Base-by-base conservation (phyloP, 2,329 filamentous ascomycete genomes). In the Xylariaceae sp. region DNA sequence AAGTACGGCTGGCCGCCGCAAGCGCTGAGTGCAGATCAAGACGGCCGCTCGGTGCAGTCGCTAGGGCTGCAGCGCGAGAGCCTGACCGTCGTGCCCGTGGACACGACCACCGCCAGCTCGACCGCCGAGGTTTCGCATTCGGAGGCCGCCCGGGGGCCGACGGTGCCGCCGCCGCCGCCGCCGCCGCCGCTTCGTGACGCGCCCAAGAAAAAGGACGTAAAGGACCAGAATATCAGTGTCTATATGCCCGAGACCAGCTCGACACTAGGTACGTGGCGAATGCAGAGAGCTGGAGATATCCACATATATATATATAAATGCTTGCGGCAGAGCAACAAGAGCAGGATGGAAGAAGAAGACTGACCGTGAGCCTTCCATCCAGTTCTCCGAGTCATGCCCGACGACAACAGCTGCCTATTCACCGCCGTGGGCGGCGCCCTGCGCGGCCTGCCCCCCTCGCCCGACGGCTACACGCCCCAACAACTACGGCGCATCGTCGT, bases 401-500 rank as follows among this genome's bases (percentile, higher is more conserved):
- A 97, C 69, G 93, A 98, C 73, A 97, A 97, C 74, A 91, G 88
- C 56, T 98, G 93, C 75, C 86, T 98, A 67, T 98, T 97, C 74
- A 89, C 92, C 23, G 93, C 93, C 0, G 87, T 98, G 45, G 90
- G 90, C 16, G 89, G 88, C 51, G 89, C 89, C 2, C 81, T 96
- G n/a, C 84, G 91, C 47, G 82, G 77, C 21, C 72, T 76, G 18
- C 73, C 79, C 47, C 71, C 75, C n/a, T 75, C 75, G 6, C 69
- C 73, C 42, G 57, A 59, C 20, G 53, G 58, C 5, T 61, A 60
- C 43, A 54, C 52, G 6, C 59, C 63, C 5, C 52, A 53, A 7
- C 67, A 89, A 66, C 79, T 97, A 18, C 87, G 93, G 52, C 86
- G 83, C 14, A 81, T 96, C 60, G 87, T 96, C 19, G 91, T 90